phyloP scores from a whole-genome alignment of 2,329 filamentous ascomycete genomes.

The Claviceps sp. region DNA sequence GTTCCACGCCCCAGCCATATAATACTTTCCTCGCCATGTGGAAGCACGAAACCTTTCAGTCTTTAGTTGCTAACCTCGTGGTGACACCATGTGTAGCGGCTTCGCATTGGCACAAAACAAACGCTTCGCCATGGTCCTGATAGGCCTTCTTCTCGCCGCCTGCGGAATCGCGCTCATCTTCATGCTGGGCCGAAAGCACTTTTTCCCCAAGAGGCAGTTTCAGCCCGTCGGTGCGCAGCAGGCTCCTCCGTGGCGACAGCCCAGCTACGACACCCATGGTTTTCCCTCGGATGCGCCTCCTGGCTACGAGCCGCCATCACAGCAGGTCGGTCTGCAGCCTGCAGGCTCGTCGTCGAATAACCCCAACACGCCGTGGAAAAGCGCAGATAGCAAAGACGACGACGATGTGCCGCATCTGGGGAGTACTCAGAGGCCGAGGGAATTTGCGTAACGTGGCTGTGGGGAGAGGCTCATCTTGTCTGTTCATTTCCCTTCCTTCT shows the following conservation, averaged over 20 bases:
- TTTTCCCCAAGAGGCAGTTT: conserved; percentile 12
- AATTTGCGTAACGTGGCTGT: conserved; percentile 14
- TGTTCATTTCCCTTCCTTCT: background rate
- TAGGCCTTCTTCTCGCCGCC: conserved; percentile 31
- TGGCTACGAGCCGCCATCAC: conserved; percentile 21
- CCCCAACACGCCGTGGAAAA: conserved; percentile 14
- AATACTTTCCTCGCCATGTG: no score
- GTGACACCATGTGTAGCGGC: conserved; percentile 26
- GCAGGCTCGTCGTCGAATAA: conserved; percentile 14
- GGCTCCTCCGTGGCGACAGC: conserved; percentile 17
- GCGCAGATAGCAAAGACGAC: conserved; percentile 14
- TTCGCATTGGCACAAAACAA: conserved; percentile 41
- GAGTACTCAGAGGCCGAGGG: conserved; percentile 18
- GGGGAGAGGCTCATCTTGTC: no score
- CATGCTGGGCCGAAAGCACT: conserved; percentile 17
- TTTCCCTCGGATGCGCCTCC: conserved; percentile 18
- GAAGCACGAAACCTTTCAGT: no score
- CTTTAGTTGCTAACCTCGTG: background rate
- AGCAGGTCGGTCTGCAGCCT: conserved; percentile 16
- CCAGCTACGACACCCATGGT: conserved; percentile 10
- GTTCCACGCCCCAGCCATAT: conserved; percentile 11
- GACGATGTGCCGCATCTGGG: conserved; percentile 20
- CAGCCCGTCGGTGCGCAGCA: conserved; percentile 12
- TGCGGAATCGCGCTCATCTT: conserved; percentile 25
- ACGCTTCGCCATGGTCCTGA: conserved; percentile 33